Evolutionary conservation across 306 rosid species (phyloP), one percentile per base, ranked within the genome.

Genomic region (Dalbergia cultrata): DNA sequence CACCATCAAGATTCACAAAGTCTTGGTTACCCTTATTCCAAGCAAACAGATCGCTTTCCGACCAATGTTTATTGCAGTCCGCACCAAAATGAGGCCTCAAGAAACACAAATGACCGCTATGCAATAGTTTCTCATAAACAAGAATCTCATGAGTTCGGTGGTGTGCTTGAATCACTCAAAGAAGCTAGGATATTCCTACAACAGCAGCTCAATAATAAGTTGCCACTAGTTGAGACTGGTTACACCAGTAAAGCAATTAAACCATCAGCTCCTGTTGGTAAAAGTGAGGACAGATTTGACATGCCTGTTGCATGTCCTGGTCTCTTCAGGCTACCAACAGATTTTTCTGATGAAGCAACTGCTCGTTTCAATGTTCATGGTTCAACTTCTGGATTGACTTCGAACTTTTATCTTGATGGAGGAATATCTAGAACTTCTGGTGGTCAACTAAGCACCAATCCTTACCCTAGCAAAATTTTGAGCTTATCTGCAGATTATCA

Each of bases 261-360:
- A 62, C 74, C 90, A n/a, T 45, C 87, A 8, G 41, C 68, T 57
- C 79, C 86, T 78, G 65, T 70, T 7, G 19, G 73, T 67, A 85
- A 70, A 81, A 56, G 57, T n/a, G 88, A 82, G 83, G 91, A 86
- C 71, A 83, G 84, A 62, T 60, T 89, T 57, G 90, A 88, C 67
- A 83, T 85, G 67, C 94, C 92, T 3, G 57, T 81, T 69, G 94
- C 94, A 52, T 85, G 80, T 86, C 83, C 94, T 17, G 97, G 98
- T 37, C 92, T 95, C 78, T 93, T 93, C 82, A 87, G 99, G 81
- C 86, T 93, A 72, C 98, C 97, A 45, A 93, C 91, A 43, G 96
- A 93, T 84, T 87, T 84, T 77, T 80, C 90, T 4, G 83, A 82
- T 75, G 94, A 82, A 93, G 72, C 89, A 68, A 58, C 82, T 18